A percentile compares a stretch with the other conserved stretches of the same genome.
Evolutionary conservation across 1,284 basidiomycete genomes (phyloP).

Genomic region (Heterobasidion annosum): DNA sequence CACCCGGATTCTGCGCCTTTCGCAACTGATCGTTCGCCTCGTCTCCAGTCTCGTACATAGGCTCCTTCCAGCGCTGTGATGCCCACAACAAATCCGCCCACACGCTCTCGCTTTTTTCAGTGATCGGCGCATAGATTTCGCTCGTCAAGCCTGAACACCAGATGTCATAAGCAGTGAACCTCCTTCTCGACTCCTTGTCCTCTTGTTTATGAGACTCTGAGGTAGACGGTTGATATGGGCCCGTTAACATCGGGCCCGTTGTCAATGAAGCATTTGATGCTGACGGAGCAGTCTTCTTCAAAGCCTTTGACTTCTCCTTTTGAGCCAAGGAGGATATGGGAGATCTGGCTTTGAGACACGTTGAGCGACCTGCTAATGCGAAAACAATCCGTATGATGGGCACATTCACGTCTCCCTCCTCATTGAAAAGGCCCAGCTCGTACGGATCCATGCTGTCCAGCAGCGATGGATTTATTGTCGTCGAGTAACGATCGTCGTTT

Average conservation of each 20-base stretch:
- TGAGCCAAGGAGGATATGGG: neutral
- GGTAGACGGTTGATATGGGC: neutral
- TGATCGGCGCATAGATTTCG: neutral
- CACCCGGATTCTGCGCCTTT: neutral
- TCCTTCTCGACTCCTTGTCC: neutral
- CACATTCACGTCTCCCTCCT: conserved; percentile 2
- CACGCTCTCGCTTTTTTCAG: neutral
- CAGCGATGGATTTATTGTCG: neutral
- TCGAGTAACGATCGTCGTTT: conserved; percentile 12
- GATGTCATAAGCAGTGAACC: conserved; percentile 13
- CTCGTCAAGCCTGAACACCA: conserved; percentile 11
- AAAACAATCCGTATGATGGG: conserved; percentile 17
- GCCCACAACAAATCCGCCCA: neutral
- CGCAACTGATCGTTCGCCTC: neutral
- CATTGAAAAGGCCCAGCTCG: conserved; percentile 8
- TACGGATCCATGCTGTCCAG: conserved; percentile 16
- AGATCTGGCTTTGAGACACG: neutral
- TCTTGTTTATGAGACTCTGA: neutral
- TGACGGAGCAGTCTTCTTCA: no score
- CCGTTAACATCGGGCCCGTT: no score
- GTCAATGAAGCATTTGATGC: no score
- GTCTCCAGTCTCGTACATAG: neutral
- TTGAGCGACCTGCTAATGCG: conserved; percentile 8
- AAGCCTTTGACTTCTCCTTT: neutral
- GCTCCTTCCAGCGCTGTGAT: neutral